A percentile compares a stretch with the other conserved stretches of the same genome.
Conservation (phyloP, 805 yeast species). For the Pichia paraexigua region DNA sequence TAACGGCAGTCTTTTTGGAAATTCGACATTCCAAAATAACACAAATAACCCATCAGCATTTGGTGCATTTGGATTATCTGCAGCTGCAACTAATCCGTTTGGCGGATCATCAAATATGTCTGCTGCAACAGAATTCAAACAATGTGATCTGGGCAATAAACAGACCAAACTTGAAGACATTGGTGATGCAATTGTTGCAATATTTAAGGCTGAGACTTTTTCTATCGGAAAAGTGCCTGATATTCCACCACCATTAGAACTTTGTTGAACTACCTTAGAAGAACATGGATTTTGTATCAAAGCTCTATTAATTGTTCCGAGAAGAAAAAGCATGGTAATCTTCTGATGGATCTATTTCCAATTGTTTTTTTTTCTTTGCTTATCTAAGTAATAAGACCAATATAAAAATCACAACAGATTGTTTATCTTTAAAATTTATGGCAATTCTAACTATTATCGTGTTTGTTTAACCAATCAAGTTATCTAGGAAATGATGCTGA, state of each 20-base stretch:
- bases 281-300: too few relatives aligned
- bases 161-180: slow-evolving; percentile 30
- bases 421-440: too few relatives aligned
- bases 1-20: not conserved
- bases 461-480: too few relatives aligned
- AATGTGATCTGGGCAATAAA: slow-evolving; percentile 19
- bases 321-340: too few relatives aligned
- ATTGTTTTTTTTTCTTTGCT: too few relatives aligned
- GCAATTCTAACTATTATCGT: too few relatives aligned
- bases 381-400: too few relatives aligned
- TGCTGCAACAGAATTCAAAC: slow-evolving; percentile 10
- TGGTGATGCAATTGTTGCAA: slow-evolving; percentile 34
- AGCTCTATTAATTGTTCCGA: too few relatives aligned
- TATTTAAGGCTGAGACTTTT: slow-evolving; percentile 43
- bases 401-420: too few relatives aligned
- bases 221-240: slow-evolving; percentile 64
- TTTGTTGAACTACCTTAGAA: slow-evolving; percentile 23
- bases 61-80: slow-evolving; percentile 13
- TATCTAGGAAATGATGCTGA: too few relatives aligned
- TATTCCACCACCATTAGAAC: slow-evolving; percentile 55
- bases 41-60: not conserved
- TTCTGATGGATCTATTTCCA: too few relatives aligned
- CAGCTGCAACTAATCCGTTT: slow-evolving; percentile 15
- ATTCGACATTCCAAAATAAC: not conserved
- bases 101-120: not conserved